These are phyloP conservation scores for Ilyonectria destructans DNA, from an alignment of 2,329 filamentous ascomycete species.

Conservation along the genomic window DNA sequence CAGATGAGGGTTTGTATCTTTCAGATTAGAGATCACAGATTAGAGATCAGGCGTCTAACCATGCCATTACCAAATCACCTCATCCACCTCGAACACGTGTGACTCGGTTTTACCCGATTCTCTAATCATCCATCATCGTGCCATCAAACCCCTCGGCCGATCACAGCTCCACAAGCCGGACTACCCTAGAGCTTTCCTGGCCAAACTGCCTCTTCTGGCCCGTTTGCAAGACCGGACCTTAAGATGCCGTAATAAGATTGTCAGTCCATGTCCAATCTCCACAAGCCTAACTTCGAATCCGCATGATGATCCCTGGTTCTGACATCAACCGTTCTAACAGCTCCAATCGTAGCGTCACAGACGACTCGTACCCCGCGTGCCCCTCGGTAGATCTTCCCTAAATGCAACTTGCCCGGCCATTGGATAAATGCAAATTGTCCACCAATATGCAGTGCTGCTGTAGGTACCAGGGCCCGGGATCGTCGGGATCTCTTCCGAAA, in stretches of 20 bases:
- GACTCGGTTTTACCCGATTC: not conserved
- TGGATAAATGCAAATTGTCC: conserved; percentile 44
- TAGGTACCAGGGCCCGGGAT: conserved; percentile 10
- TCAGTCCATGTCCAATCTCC: not conserved
- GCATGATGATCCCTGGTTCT: not conserved
- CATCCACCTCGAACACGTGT: not conserved
- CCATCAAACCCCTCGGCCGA: not conserved
- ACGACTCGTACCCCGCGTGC: not conserved
- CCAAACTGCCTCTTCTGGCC: not conserved
- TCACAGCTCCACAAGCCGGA: too few relatives aligned
- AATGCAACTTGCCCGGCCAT: conserved; percentile 18
- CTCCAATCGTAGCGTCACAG: not conserved
- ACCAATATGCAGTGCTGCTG: conserved; percentile 36
- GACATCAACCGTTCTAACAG: not conserved
- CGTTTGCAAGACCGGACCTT: not conserved
- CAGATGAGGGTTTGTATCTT: conserved; percentile 27
- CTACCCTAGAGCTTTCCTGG: too few relatives aligned
- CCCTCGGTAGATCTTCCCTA: conserved; percentile 1
- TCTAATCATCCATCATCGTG: not conserved
- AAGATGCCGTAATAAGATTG: not conserved
- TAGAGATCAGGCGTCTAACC: not conserved
- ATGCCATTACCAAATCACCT: not conserved
- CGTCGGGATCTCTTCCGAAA: conserved; percentile 32
- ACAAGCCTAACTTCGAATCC: not conserved
- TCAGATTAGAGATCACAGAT: not conserved